A percentile compares a stretch with the other conserved stretches of the same genome.
Evolutionary conservation across 495 filamentous ascomycete genomes (phyloP).

Genomic region (Penicillium roqueforti): DNA sequence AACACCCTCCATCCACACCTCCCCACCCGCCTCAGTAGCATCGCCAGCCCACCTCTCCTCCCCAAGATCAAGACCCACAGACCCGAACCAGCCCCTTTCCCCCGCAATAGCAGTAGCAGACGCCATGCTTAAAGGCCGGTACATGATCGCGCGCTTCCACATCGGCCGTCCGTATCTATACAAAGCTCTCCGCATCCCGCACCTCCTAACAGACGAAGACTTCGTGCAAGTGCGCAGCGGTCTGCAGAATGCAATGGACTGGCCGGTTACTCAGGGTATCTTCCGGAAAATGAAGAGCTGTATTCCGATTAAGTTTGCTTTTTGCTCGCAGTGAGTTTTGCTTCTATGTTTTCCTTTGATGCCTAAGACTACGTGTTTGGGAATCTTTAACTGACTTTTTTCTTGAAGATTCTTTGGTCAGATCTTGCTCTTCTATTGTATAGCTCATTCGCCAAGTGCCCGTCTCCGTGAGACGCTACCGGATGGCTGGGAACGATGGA

Average conservation of each 20-base stretch:
- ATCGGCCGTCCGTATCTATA: conserved; percentile 48
- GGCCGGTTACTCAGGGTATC: conserved; percentile 41
- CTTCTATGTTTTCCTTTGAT: neutral
- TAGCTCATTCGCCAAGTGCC: conserved; percentile 38
- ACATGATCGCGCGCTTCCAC: conserved; percentile 47
- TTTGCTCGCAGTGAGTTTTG: conserved; percentile 43
- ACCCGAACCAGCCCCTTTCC: conserved; percentile 29
- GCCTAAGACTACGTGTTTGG: neutral
- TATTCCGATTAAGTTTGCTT: conserved; percentile 46
- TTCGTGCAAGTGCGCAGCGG: conserved; percentile 42
- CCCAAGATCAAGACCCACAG: conserved; percentile 10
- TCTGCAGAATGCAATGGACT: conserved; percentile 43
- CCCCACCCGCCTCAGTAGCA: conserved; percentile 20
- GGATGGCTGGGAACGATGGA: conserved; percentile 45
- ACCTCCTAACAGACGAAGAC: conserved; percentile 41
- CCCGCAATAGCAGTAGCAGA: conserved; percentile 43
- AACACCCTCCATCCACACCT: conserved; percentile 17
- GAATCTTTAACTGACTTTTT: neutral
- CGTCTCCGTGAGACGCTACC: conserved; percentile 38
- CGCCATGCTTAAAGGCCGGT: conserved; percentile 44
- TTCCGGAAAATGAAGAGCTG: conserved; percentile 47
- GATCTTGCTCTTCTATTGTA: conserved; percentile 45
- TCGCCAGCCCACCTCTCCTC: conserved; percentile 26
- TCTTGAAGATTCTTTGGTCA: conserved; percentile 43
- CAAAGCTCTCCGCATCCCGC: conserved; percentile 42